A percentile compares a stretch with the other conserved stretches of the same genome.
Conservation (phyloP, 148 eudicot genomes). For the Rhododendron simsii region DNA sequence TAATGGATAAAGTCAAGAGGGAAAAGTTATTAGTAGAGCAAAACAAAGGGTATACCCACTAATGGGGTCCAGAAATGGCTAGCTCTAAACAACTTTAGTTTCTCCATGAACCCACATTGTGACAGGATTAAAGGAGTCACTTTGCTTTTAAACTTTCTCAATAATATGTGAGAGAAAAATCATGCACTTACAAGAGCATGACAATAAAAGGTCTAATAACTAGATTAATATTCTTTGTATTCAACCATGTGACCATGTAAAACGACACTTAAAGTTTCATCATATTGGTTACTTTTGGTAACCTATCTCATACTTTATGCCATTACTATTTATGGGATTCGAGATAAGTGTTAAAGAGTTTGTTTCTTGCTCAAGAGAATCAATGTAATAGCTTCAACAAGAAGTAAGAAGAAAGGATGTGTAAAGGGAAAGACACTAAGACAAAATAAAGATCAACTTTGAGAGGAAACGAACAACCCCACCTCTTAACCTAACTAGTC, state of each 20-base stretch:
- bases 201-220: background rate
- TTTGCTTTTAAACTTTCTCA: background rate
- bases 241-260: background rate
- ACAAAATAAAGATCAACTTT: slow-evolving; percentile 16
- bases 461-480: slow-evolving; percentile 29
- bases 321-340: background rate
- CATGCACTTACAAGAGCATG: background rate
- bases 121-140: background rate
- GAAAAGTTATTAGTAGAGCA: background rate
- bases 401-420: slow-evolving; percentile 14
- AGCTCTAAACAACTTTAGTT: background rate
- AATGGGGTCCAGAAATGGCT: background rate
- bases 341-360: background rate
- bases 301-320: background rate
- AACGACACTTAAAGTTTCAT: background rate
- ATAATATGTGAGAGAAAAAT: background rate
- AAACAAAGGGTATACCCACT: too few species aligned
- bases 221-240: background rate
- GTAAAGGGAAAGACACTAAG: slow-evolving; percentile 13
- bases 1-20: background rate
- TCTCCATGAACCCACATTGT: background rate
- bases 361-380: slow-evolving; percentile 17
- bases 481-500: slow-evolving; percentile 17
- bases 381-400: slow-evolving; percentile 39
- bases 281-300: background rate